Conservation (phyloP, 1,284 basidiomycete species). For the Malassezia sympodialis region DNA sequence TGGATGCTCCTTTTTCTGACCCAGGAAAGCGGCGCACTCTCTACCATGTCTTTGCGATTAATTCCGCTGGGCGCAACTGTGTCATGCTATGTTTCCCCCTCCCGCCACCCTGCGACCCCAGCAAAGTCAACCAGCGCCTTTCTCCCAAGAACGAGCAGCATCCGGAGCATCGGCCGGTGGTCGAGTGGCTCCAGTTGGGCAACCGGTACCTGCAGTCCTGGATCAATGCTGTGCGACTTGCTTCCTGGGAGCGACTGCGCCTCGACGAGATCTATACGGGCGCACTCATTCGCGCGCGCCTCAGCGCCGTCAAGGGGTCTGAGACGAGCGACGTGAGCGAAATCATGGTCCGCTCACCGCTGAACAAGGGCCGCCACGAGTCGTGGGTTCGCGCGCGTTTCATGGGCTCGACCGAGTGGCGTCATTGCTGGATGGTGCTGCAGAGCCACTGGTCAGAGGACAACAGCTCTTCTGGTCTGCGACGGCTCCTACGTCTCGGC, state of each 20-base stretch:
- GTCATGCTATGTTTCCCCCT: slow-evolving; percentile 60
- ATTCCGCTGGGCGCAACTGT: slow-evolving; percentile 85
- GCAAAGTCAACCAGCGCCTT: slow-evolving; percentile 28
- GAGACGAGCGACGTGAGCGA: slow-evolving; percentile 5
- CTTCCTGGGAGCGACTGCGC: slow-evolving; percentile 87
- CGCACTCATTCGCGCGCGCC: slow-evolving; percentile 59
- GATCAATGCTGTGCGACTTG: slow-evolving; percentile 79
- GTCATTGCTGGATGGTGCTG: slow-evolving; percentile 76
- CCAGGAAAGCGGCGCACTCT: slow-evolving; percentile 55
- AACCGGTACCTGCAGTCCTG: slow-evolving; percentile 53
- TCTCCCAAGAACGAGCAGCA: slow-evolving; percentile 28
- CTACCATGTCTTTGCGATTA: slow-evolving; percentile 68
- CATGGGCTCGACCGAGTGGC: slow-evolving; percentile 93
- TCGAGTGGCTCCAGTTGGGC: slow-evolving; percentile 39
- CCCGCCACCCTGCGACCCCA: slow-evolving; percentile 33
- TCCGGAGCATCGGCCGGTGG: slow-evolving; percentile 35
- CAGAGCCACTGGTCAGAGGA: slow-evolving; percentile 31
- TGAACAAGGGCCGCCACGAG: slow-evolving; percentile 63
- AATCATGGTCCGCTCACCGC: slow-evolving; percentile 24
- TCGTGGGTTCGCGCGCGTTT: slow-evolving; percentile 85
- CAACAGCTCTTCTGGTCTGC: slow-evolving; percentile 31
- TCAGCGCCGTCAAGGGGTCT: slow-evolving; percentile 45
- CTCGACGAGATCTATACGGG: slow-evolving; percentile 96
- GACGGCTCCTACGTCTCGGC: slow-evolving; percentile 18
- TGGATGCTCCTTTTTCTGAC: slow-evolving; percentile 51